Evolutionary conservation across 108 stramenopile species (phyloP).

Genomic region (Schizochytrium sp.): DNA sequence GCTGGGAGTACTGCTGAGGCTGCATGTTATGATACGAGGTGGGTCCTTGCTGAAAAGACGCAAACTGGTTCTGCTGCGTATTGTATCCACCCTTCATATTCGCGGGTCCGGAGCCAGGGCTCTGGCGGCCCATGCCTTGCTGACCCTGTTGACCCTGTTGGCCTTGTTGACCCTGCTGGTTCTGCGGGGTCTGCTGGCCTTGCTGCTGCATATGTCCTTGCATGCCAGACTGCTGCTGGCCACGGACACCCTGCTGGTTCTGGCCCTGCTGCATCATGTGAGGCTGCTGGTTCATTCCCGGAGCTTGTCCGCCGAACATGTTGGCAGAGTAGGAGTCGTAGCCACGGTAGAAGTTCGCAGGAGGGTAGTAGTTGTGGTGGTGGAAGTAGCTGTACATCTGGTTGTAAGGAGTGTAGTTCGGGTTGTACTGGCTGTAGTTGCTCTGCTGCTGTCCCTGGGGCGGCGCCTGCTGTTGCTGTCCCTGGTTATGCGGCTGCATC

Average conservation of each 20-base stretch:
- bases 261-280: constrained; percentile 40
- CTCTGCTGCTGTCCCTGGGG: neutral
- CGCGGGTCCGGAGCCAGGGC: neutral
- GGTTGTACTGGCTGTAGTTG: constrained; percentile 35
- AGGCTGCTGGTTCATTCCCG: constrained; percentile 37
- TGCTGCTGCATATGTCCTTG: neutral
- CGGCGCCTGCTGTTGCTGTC: constrained; percentile 6
- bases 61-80: constrained; percentile 35
- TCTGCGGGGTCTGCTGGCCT: neutral
- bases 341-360: neutral
- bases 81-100: constrained; percentile 15
- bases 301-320: constrained; percentile 13
- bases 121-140: neutral
- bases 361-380: constrained; percentile 17
- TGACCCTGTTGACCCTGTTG: neutral
- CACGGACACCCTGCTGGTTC: neutral
- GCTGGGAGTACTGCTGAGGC: neutral
- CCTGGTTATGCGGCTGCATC: constrained; percentile 25
- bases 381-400: constrained; percentile 11
- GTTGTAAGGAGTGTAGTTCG: constrained; percentile 6
- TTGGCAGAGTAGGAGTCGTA: neutral
- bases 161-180: neutral
- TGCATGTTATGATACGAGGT: constrained; percentile 52
- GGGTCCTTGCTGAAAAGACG: constrained; percentile 12
- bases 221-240: neutral